phyloP scores from a whole-genome alignment of 129 eudicot genomes.

The Ambrosia trifida region DNA sequence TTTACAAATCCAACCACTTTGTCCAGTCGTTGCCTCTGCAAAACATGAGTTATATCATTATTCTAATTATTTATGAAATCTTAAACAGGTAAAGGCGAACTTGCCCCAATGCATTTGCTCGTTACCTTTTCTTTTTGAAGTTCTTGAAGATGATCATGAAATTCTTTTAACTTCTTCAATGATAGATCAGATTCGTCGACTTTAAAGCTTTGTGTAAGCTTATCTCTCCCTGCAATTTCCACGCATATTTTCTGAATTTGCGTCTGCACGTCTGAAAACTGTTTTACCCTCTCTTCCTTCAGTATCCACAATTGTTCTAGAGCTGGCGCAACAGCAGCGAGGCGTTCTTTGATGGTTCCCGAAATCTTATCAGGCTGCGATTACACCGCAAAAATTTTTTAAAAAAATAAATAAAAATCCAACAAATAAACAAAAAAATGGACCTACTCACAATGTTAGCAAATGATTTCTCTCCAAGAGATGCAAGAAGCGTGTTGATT shows the following conservation, averaged over 20 bases:
- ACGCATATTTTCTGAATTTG: constrained; percentile 75
- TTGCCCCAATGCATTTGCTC: neutral
- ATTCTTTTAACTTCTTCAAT: constrained; percentile 67
- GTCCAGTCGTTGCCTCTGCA: constrained; percentile 87
- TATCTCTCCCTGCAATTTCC: constrained; percentile 78
- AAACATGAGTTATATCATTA: neutral
- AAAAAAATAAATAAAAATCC: neutral
- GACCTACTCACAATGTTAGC: constrained; percentile 62
- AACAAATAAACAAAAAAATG: neutral
- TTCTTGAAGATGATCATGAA: constrained; percentile 73
- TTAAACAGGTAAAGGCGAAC: no score
- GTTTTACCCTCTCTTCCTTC: constrained; percentile 79
- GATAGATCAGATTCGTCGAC: constrained; percentile 90
- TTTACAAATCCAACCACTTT: constrained; percentile 87
- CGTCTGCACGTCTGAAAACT: constrained; percentile 63
- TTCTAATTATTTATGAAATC: neutral
- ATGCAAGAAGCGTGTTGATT: constrained; percentile 64
- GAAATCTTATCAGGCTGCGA: constrained; percentile 83
- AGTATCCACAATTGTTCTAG: constrained; percentile 70
- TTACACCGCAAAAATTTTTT: constrained; percentile 12
- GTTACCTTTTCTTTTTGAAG: constrained; percentile 92
- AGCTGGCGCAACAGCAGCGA: constrained; percentile 80
- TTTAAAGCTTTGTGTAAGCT: constrained; percentile 39
- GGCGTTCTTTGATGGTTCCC: constrained; percentile 90
- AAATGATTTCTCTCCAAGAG: constrained; percentile 74